These are phyloP conservation scores for Ilyonectria destructans DNA, from an alignment of 2,329 filamentous ascomycete species.

Conservation along the genomic window DNA sequence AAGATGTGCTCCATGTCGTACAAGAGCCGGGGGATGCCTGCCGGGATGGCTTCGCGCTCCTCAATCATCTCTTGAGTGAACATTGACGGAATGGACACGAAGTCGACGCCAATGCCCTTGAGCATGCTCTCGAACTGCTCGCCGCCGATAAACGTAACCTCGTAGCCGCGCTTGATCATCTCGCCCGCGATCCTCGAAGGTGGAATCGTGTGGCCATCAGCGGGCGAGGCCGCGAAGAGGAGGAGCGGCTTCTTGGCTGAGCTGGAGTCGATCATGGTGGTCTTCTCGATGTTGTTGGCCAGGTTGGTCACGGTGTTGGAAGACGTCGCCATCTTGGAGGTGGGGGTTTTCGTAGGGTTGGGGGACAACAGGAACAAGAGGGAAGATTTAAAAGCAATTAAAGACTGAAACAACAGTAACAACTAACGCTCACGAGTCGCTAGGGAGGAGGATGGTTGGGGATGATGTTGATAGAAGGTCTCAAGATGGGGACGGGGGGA, in stretches of 20 bases:
- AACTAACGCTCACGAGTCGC: background rate
- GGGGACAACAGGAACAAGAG: background rate
- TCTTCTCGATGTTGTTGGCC: slow-evolving; percentile 25
- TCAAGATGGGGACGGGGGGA: too few relatives aligned
- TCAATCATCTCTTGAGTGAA: slow-evolving; percentile 40
- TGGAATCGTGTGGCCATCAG: slow-evolving; percentile 53
- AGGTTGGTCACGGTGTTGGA: slow-evolving; percentile 10
- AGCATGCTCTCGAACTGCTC: slow-evolving; percentile 54
- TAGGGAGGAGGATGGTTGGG: background rate
- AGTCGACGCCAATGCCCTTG: slow-evolving; percentile 57
- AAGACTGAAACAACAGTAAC: background rate
- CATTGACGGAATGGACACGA: slow-evolving; percentile 43
- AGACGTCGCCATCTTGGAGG: slow-evolving; percentile 6
- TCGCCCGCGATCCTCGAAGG: slow-evolving; percentile 55
- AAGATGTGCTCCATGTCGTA: slow-evolving; percentile 50
- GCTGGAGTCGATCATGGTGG: slow-evolving; percentile 7
- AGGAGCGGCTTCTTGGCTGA: slow-evolving; percentile 48
- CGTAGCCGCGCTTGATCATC: slow-evolving; percentile 58
- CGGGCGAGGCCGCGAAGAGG: slow-evolving; percentile 48
- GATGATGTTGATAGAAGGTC: background rate
- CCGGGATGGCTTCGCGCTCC: slow-evolving; percentile 35
- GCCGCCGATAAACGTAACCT: slow-evolving; percentile 60
- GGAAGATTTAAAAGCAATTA: background rate
- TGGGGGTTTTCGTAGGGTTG: background rate
- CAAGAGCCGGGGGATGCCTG: slow-evolving; percentile 49